Conservation (phyloP, 208 protist genomes). For the Crithidia expoeki region DNA sequence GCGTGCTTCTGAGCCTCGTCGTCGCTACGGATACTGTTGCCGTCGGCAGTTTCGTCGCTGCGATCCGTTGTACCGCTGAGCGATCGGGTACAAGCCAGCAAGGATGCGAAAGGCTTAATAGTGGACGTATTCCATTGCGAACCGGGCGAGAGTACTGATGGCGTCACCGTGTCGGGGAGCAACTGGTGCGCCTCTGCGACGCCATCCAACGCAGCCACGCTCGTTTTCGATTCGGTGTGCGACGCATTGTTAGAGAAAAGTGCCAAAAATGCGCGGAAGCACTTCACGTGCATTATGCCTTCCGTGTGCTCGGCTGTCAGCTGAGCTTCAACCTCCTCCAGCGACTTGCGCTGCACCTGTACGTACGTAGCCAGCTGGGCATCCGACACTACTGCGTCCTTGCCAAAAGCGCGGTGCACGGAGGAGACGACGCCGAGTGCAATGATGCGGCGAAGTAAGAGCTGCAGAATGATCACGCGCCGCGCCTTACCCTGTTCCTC, state of each 20-base stretch:
- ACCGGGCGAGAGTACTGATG: conserved; percentile 2
- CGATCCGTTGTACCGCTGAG: conserved; percentile 9
- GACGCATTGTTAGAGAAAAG: background rate
- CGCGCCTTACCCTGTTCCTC: conserved; percentile 25
- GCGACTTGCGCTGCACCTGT: conserved; percentile 33
- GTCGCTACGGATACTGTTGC: background rate
- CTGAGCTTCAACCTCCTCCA: conserved; percentile 33
- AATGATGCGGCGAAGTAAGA: conserved; percentile 36
- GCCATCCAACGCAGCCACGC: background rate
- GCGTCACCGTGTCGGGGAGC: background rate
- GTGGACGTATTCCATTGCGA: conserved; percentile 21
- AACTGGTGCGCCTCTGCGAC: background rate
- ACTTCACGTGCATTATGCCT: conserved; percentile 9
- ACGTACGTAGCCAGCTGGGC: conserved; percentile 32
- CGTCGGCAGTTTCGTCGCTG: conserved; percentile 4
- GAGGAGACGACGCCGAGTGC: conserved; percentile 25
- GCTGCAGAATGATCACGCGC: conserved; percentile 25
- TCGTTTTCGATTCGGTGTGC: background rate
- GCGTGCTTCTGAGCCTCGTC: conserved; percentile 3
- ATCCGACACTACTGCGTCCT: conserved; percentile 21
- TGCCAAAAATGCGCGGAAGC: conserved; percentile 15
- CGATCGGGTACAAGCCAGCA: conserved; percentile 1
- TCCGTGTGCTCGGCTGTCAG: conserved; percentile 26
- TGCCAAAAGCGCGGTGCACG: conserved; percentile 25
- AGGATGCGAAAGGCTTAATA: conserved; percentile 13